Conservation (phyloP, 306 rosid genomes). For the Dryas alaskensis region DNA sequence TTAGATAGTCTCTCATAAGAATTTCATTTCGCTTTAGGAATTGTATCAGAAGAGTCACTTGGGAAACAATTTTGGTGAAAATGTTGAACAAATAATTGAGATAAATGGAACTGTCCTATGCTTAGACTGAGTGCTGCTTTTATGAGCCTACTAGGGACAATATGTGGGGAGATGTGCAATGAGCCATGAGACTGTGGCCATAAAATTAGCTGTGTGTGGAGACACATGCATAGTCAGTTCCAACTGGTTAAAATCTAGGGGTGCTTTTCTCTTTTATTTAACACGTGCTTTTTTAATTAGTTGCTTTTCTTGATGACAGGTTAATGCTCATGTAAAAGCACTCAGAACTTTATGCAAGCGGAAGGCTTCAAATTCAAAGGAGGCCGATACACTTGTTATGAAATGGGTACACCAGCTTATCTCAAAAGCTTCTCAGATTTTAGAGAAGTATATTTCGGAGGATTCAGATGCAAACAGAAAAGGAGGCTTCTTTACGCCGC, state of each 20-base stretch:
- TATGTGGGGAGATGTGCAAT: background rate
- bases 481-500: conserved; percentile 54
- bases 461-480: conserved; percentile 35
- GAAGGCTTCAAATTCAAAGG: conserved; percentile 52
- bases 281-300: conserved; percentile 1
- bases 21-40: background rate
- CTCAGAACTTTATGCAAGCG: conserved; percentile 76
- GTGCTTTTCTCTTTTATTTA: background rate
- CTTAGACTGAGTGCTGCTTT: background rate
- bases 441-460: conserved; percentile 58
- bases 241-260: background rate
- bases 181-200: too few relatives aligned
- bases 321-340: conserved; percentile 87
- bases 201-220: background rate
- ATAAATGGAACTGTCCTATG: background rate
- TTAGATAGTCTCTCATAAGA: background rate
- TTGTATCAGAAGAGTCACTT: background rate
- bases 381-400: conserved; percentile 57
- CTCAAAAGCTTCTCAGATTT: conserved; percentile 49
- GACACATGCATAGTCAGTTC: background rate
- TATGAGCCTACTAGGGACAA: background rate
- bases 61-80: background rate
- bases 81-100: background rate
- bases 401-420: conserved; percentile 64
- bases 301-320: conserved; percentile 46